phyloP scores from a whole-genome alignment of 108 stramenopile species.

The Cylindrotheca closterium region DNA sequence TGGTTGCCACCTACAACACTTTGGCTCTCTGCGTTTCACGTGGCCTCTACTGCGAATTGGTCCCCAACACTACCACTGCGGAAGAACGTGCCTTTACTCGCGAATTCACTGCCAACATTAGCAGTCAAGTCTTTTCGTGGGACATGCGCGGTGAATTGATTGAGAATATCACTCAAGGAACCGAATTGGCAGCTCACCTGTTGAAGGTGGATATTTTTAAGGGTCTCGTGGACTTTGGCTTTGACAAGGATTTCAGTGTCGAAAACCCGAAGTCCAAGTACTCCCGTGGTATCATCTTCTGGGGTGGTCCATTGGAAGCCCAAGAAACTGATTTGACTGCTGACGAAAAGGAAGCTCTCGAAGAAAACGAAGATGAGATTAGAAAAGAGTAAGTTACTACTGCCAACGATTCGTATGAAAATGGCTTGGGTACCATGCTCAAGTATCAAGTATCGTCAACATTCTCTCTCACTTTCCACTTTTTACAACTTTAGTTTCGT shows the following conservation, averaged over 20 bases:
- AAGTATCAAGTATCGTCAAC: no score
- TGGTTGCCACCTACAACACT: slow-evolving; percentile 29
- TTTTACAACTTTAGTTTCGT: slow-evolving; percentile 25
- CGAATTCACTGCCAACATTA: slow-evolving; percentile 17
- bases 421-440: no score
- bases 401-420: no score
- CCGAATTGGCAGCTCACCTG: slow-evolving; percentile 37
- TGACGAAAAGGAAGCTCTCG: slow-evolving; percentile 15
- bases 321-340: slow-evolving; percentile 8
- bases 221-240: slow-evolving; percentile 43
- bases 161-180: slow-evolving; percentile 34
- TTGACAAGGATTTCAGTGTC: slow-evolving; percentile 33
- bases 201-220: slow-evolving; percentile 33
- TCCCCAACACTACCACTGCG: slow-evolving; percentile 10
- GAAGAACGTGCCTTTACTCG: slow-evolving; percentile 19
- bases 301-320: slow-evolving; percentile 41
- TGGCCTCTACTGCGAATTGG: slow-evolving; percentile 30
- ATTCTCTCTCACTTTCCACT: no score
- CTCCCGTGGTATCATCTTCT: slow-evolving; percentile 43
- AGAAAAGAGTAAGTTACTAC: slow-evolving; percentile 30
- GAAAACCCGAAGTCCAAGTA: slow-evolving; percentile 39
- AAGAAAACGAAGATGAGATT: slow-evolving; percentile 26
- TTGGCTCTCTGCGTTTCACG: slow-evolving; percentile 31
- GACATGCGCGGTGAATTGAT: slow-evolving; percentile 40
- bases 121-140: slow-evolving; percentile 27